Base-by-base conservation (phyloP, 345 rosid species). In the Salix suchowensis region DNA sequence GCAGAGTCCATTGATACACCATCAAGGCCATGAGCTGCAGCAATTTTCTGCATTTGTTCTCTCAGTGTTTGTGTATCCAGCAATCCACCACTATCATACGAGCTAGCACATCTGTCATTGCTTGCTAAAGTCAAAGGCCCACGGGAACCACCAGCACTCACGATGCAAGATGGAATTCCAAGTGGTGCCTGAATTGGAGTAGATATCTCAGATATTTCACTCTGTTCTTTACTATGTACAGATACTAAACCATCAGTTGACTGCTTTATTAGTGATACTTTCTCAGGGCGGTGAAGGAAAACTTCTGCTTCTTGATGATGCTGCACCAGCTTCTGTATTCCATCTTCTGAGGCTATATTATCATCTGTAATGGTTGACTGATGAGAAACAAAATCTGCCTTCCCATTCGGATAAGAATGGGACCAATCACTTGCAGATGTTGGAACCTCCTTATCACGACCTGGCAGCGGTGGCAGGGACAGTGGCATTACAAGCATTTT, bases 1-100 rank as follows among this genome's bases (percentile, higher is more conserved):
- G 87, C 88, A 60, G 78, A 80, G 60, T 88, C 89, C 78, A 83
- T 24, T 2, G 88, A 83, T 23, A 86, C 86, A 19, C 80, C 82
- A 52, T 77, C 84, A 68, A 88, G 84, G 65, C 89, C 91, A 58
- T 80, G 86, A 19, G 79, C 74, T 54, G 77, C 42, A 26, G 85
- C 87, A 80, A 86, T 79, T 61, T 83, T 82, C 48, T 71, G 79
- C 88, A 88, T 85, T 23, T 69, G 82, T 19, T 88, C 76, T 67
- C 80, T 83, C 75, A 88, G 66, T 6, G 76, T 80, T 71, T 74
- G 73, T 4, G 85, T 70, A 58, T 79, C 88, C 48, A 77, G 79
- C 81, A 88, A 81, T 19, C 73, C 81, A 77, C 82, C 87, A 72
- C 71, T 77, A 65, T 80, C 78, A 44, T 68, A 78, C n/a, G 74